phyloP scores from a whole-genome alignment of 768 basidiomycete genomes.

The Russula dissimulans region DNA sequence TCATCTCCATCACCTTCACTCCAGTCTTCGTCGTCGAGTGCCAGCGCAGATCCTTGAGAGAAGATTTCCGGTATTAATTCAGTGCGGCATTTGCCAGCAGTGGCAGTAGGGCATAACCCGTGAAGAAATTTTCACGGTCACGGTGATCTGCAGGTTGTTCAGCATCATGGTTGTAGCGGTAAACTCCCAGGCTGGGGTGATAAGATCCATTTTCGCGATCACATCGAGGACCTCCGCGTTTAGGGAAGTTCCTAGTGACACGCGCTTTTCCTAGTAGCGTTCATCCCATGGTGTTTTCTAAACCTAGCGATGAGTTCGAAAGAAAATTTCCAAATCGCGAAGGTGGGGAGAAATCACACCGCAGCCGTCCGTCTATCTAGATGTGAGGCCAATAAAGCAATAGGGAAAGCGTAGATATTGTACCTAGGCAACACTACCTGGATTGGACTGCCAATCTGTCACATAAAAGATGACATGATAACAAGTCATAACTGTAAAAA shows the following conservation, averaged over 20 bases:
- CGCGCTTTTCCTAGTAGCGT: background rate
- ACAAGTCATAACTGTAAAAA: too few relatives aligned
- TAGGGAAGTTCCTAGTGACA: background rate
- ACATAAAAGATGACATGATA: too few relatives aligned
- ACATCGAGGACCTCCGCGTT: background rate
- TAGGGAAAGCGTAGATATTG: background rate
- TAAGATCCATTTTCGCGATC: background rate
- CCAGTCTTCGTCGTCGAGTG: background rate
- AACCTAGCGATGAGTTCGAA: background rate
- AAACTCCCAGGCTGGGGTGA: background rate
- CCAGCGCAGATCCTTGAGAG: background rate
- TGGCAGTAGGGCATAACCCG: background rate
- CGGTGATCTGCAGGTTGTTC: too few relatives aligned
- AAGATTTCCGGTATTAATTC: background rate
- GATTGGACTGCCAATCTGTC: too few relatives aligned
- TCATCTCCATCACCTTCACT: background rate
- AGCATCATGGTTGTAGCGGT: too few relatives aligned
- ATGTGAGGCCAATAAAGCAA: background rate
- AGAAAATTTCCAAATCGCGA: background rate
- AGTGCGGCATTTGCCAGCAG: background rate
- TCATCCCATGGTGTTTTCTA: background rate
- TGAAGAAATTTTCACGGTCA: background rate
- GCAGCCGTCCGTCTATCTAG: background rate
- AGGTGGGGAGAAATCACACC: background rate
- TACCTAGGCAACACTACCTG: background rate